phyloP scores from a whole-genome alignment of 805 yeast species.

The Ogataea paraovalis region DNA sequence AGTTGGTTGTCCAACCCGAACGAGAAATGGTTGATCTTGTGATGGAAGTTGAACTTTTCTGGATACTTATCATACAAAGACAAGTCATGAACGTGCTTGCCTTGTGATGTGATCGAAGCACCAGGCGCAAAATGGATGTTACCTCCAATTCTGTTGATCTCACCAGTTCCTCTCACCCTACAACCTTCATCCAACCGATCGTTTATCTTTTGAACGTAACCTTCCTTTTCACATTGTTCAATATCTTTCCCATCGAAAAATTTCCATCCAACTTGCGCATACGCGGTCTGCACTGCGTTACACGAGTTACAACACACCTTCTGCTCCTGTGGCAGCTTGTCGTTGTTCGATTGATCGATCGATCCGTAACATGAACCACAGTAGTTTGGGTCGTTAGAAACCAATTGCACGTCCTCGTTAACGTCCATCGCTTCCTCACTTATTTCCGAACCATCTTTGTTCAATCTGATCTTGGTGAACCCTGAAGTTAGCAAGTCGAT shows the following conservation, averaged over 20 bases:
- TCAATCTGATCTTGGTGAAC: constrained; percentile 65
- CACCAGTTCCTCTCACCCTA: constrained; percentile 72
- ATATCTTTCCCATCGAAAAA: constrained; percentile 85
- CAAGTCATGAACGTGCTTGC: constrained; percentile 79
- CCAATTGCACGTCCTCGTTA: constrained; percentile 31
- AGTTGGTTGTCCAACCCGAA: constrained; percentile 56
- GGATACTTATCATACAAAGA: constrained; percentile 59
- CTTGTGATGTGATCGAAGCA: constrained; percentile 54
- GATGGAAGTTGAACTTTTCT: constrained; percentile 69
- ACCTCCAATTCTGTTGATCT: constrained; percentile 83
- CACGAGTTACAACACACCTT: constrained; percentile 80
- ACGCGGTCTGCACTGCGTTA: constrained; percentile 74
- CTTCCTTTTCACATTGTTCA: constrained; percentile 87
- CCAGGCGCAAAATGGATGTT: constrained; percentile 97
- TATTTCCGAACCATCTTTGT: constrained; percentile 46
- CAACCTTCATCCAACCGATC: constrained; percentile 79
- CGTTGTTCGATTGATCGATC: constrained; percentile 50
- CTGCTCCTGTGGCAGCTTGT: constrained; percentile 34
- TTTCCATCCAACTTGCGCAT: constrained; percentile 76
- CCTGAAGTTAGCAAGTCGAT: constrained; percentile 67
- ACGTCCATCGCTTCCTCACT: constrained; percentile 36
- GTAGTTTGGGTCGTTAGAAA: constrained; percentile 34
- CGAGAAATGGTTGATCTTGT: constrained; percentile 71
- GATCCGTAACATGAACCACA: constrained; percentile 96
- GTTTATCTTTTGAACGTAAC: constrained; percentile 64